Base-by-base conservation (phyloP, 768 basidiomycete genomes). In the Tulasnella calospora region DNA sequence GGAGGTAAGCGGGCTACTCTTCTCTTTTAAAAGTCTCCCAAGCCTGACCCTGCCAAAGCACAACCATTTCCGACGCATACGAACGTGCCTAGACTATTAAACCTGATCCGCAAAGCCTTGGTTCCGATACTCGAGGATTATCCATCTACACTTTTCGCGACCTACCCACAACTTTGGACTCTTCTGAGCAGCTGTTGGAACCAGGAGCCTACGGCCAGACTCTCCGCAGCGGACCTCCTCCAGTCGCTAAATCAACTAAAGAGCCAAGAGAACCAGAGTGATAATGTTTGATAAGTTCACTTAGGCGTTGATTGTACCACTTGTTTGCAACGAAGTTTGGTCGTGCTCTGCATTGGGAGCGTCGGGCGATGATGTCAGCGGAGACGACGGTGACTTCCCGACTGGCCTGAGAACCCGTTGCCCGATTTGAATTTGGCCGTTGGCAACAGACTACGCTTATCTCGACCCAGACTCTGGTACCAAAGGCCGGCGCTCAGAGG, bases 391-490 rank as follows among this genome's bases (percentile, higher is more conserved):
- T 51, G 51, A 51, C 51, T 51, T 51, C 21, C 51, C 51, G 51
- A 51, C 51, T 51, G 23, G 51, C 51, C 51, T 51, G 51, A 23
- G 51, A 51, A 51, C n/a, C 23, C 10, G 23, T n/a, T 51, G 23
- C 51, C 51, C 15, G 61, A 67, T 67, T 67, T 67, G 61, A 67
- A 67, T 35, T 67, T 33, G 61, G 61, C 61, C 61, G 61, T 33
- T 67, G 61, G 30, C 19, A 67, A 67, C 61, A 67, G 61, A 67
- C 61, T 67, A 67, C 61, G 61, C 61, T 67, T 67, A 67, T 67
- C 61, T 67, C 61, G 33, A 35, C 61, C 61, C 33, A 35, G n/a
- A 12, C 61, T 67, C 61, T 67, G 61, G 61, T 67, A 30, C 61
- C 61, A 9, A 33, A 33, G 33, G 33, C 15, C 61, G 13, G 61